Conservation (phyloP, 306 rosid genomes). For the Cercis canadensis region DNA sequence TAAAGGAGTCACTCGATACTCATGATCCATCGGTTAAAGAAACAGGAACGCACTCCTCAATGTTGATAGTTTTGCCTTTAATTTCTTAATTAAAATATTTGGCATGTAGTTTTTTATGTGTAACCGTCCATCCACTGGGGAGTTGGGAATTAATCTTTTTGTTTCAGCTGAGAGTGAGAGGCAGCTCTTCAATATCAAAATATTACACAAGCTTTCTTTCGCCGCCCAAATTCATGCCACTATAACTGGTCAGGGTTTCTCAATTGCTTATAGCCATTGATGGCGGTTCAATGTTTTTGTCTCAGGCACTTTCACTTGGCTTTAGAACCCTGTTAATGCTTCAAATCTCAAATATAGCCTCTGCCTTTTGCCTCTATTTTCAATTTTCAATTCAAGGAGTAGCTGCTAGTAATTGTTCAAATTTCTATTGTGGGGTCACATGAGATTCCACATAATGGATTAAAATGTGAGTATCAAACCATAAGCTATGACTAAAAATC, state of each 20-base stretch:
- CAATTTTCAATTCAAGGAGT: background rate
- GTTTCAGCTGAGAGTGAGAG: slow-evolving; percentile 42
- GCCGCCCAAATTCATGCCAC: slow-evolving; percentile 46
- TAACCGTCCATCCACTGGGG: slow-evolving; percentile 54
- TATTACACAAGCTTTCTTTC: slow-evolving; percentile 15
- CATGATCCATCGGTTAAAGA: no score
- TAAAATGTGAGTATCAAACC: no score
- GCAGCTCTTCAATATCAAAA: slow-evolving; percentile 18
- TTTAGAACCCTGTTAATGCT: no score
- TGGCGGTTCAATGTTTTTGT: slow-evolving; percentile 5
- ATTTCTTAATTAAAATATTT: no score
- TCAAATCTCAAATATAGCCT: no score
- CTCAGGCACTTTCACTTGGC: background rate
- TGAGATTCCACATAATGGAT: no score
- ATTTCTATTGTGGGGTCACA: no score
- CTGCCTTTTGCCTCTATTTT: background rate
- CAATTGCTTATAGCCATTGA: slow-evolving; percentile 1
- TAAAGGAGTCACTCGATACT: no score
- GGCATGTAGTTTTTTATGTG: slow-evolving; percentile 2
- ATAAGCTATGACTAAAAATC: no score
- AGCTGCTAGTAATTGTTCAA: no score
- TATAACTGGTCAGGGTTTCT: slow-evolving; percentile 38
- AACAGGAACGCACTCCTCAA: no score
- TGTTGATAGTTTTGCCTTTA: background rate
- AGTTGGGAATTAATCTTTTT: slow-evolving; percentile 37